Evolutionary conservation across 1,284 basidiomycete genomes (phyloP), one percentile per base, ranked within the genome.

Genomic region (Meripilus lineatus): DNA sequence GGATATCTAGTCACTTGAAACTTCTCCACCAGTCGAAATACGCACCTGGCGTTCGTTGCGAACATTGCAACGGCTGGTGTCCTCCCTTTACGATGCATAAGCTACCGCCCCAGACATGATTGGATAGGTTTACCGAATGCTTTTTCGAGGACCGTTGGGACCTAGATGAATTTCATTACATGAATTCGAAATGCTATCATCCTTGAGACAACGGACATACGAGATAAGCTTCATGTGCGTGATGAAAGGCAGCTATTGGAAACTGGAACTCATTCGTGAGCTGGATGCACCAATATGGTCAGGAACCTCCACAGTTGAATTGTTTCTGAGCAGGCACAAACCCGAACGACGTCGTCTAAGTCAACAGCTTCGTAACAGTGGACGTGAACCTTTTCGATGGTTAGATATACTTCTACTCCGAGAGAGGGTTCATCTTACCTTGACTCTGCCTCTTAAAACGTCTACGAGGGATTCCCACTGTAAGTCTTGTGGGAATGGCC

Each of bases 351-450:
- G 33, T 69, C 75, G 56, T 91, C 88, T 23, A 93, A 62, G 57
- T 94, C 91, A 17, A 85, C 81, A 0, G 86, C 79, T 62, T 89
- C 84, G 51, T 91, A 89, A 50, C 85, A 89, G 58, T 90, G 86
- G 5, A 73, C 69, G 34, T 79, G 72, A 5, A 79, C 70, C 75
- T 78, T 23, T n/a, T n/a, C n/a, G n/a, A n/a, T n/a, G n/a, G n/a
- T n/a, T n/a, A n/a, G n/a, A n/a, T n/a, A n/a, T n/a, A n/a, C n/a
- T n/a, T n/a, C n/a, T n/a, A n/a, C n/a, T n/a, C n/a, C n/a, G n/a
- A n/a, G n/a, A n/a, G n/a, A n/a, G n/a, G n/a, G n/a, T n/a, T 30
- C 28, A 23, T 10, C 39, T 4, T 26, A 82, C 81, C 69, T 86
- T 87, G 51, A 84, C 70, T 46, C 72, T 72, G 5, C 88, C 89